Percentiles rank a stretch among this genome's conserved stretches.
These are phyloP conservation scores for Podila verticillata DNA, from an alignment of 192 early-diverging fungal genomes.

Conservation along the genomic window DNA sequence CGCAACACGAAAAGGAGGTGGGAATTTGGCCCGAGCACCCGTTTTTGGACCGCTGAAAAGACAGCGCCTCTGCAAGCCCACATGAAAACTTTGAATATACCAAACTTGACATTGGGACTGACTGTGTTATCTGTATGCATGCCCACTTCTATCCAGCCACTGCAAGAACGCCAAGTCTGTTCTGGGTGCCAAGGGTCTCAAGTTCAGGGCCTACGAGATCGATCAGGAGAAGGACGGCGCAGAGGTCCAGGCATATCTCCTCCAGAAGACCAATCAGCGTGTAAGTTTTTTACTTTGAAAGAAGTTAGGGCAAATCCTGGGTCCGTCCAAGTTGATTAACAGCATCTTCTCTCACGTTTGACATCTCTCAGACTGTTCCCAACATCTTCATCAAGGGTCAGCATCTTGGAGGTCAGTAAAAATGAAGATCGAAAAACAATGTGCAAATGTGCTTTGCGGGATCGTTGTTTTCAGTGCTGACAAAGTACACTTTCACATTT, in stretches of 20 bases:
- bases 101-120: no score
- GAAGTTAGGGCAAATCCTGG: not conserved
- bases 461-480: not conserved
- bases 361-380: conserved; percentile 60
- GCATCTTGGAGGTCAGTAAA: conserved; percentile 63
- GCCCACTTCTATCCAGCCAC: conserved; percentile 1
- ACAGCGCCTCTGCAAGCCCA: not conserved
- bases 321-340: not conserved
- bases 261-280: conserved; percentile 60
- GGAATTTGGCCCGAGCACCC: not conserved
- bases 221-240: conserved; percentile 58
- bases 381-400: conserved; percentile 69
- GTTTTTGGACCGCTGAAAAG: not conserved
- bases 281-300: conserved; percentile 8
- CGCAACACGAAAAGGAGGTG: not conserved
- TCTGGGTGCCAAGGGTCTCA: conserved; percentile 48
- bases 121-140: not conserved
- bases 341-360: not conserved
- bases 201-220: conserved; percentile 59
- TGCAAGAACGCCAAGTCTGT: conserved; percentile 53
- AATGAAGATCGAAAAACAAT: not conserved
- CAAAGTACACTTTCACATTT: not conserved
- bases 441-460: not conserved
- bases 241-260: conserved; percentile 62
- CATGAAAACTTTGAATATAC: not conserved